Percentiles rank a stretch among this genome's conserved stretches.
Evolutionary conservation across 495 filamentous ascomycete species (phyloP).

Genomic region (Aspergillus cavernicola): DNA sequence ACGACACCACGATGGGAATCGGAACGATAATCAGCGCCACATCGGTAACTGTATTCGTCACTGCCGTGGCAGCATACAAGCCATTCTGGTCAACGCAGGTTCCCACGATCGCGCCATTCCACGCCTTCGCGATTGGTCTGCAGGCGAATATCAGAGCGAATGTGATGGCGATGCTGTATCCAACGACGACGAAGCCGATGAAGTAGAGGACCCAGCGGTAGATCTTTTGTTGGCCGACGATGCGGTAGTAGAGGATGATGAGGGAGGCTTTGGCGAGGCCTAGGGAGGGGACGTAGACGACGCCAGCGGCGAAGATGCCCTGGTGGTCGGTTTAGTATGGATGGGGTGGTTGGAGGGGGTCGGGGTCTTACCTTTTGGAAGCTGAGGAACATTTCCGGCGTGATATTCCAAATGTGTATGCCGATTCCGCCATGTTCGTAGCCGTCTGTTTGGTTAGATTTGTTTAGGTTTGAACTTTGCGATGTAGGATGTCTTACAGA

Average conservation of each 20-base stretch:
- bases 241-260: constrained; percentile 29
- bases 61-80: constrained; percentile 33
- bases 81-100: constrained; percentile 26
- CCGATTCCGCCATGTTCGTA: constrained; percentile 5
- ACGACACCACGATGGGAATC: constrained; percentile 22
- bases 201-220: constrained; percentile 18
- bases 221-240: constrained; percentile 20
- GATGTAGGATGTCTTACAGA: constrained; percentile 17
- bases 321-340: not conserved
- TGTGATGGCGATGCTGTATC: constrained; percentile 27
- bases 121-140: constrained; percentile 29
- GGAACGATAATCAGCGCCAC: constrained; percentile 35
- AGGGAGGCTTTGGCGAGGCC: constrained; percentile 31
- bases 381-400: not conserved
- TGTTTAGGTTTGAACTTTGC: not conserved
- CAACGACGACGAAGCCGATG: constrained; percentile 21
- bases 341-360: not conserved
- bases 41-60: constrained; percentile 36
- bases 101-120: constrained; percentile 22
- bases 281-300: constrained; percentile 33
- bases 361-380: constrained; percentile 8
- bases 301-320: constrained; percentile 22
- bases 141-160: constrained; percentile 38
- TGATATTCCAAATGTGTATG: constrained; percentile 10
- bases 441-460: constrained; percentile 11